phyloP scores from a whole-genome alignment of 495 filamentous ascomycete species.

The Aspergillus mulundensis region DNA sequence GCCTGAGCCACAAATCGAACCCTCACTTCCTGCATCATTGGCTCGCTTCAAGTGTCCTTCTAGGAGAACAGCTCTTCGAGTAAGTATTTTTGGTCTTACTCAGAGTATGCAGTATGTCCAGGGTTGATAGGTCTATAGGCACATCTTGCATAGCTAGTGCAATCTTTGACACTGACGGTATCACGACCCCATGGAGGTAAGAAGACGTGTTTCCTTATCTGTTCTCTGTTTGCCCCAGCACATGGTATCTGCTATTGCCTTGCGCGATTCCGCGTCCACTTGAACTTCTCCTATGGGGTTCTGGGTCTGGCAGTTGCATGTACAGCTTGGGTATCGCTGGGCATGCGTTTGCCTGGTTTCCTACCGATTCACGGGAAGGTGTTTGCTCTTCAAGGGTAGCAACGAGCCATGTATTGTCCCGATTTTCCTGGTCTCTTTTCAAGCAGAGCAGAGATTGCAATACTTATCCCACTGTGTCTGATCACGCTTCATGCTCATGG shows the following conservation, averaged over 20 bases:
- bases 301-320: neutral
- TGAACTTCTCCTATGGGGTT: no score
- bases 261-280: neutral
- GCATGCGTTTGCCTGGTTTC: neutral
- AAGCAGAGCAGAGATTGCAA: neutral
- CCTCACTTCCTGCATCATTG: neutral
- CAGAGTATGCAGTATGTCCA: neutral
- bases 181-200: slow-evolving; percentile 15
- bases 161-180: neutral
- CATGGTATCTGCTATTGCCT: neutral
- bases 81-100: neutral
- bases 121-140: neutral
- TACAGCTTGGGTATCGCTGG: neutral
- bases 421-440: neutral
- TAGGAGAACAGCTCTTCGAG: neutral
- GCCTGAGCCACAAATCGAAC: neutral
- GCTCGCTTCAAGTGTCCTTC: neutral
- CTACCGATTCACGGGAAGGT: neutral
- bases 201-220: slow-evolving; percentile 3
- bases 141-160: neutral
- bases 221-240: neutral
- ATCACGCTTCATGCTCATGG: neutral
- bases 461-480: neutral
- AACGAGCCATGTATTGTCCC: neutral
- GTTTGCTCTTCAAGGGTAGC: neutral